A percentile compares a stretch with the other conserved stretches of the same genome.
Evolutionary conservation across 495 filamentous ascomycete genomes (phyloP).

Genomic region (Podospora fimiseda): DNA sequence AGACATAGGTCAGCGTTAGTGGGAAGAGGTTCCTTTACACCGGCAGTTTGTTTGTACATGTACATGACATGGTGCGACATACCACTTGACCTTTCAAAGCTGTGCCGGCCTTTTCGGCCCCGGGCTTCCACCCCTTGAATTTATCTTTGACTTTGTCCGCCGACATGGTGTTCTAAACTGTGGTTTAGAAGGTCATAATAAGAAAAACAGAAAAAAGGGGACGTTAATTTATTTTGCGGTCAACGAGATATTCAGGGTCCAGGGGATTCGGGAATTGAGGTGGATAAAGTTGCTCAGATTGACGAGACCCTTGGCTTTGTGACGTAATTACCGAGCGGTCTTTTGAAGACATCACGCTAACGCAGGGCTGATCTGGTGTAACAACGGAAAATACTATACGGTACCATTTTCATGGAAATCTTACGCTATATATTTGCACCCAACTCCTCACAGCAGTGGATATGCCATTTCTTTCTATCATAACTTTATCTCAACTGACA

Average conservation of each 20-base stretch:
- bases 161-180: neutral
- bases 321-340: neutral
- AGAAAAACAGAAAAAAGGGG: neutral
- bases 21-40: neutral
- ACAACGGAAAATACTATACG: neutral
- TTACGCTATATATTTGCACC: neutral
- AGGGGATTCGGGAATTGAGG: neutral
- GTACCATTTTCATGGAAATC: neutral
- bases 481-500: neutral
- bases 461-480: no score
- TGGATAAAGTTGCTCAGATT: neutral
- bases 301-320: neutral
- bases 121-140: conserved; percentile 41
- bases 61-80: conserved; percentile 8
- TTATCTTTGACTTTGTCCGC: conserved; percentile 26
- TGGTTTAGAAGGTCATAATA: neutral
- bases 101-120: conserved; percentile 35
- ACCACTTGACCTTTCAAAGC: conserved; percentile 38
- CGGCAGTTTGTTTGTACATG: no score
- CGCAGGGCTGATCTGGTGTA: neutral
- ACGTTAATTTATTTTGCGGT: neutral
- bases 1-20: neutral
- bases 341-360: no score
- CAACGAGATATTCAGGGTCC: neutral
- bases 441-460: no score